Base-by-base conservation (phyloP, 148 eudicot genomes). In the Diospyros lotus region DNA sequence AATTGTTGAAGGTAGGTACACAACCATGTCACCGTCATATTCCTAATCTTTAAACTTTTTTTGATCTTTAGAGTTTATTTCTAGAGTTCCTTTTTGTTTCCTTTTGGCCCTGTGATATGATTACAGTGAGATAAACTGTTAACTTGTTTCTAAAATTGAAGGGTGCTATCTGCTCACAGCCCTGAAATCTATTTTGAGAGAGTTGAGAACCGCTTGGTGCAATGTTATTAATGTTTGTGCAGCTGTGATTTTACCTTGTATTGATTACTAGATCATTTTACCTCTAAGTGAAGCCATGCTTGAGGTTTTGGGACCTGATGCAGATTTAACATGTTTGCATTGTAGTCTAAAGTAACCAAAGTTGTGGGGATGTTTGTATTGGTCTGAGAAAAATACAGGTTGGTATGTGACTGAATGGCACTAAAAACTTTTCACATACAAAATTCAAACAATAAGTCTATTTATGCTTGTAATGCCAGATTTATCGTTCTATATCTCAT, bases 1-100 rank as follows among this genome's bases (percentile, higher is more conserved):
- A 58, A 76, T 71, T 48, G 69, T 66, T 60, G 86, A 82, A 85
- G 96, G 96, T 93, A 79, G 64, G 66, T 73, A 55, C 75, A 42
- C 59, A 66, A 58, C 69, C 69, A 74, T 65, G n/a, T 28, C n/a
- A 28, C 2, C 38, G 13, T 73, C 11, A 46, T 14, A 53, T 39
- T 70, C 54, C 28, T 9, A 63, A 46, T 61, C 60, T 60, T 28
- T 28, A 28, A 28, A 28, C 28, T 28, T 28, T 28, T 28, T 28
- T 28, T 28, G 28, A 28, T 28, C 28, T 28, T 28, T 28, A 28
- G 6, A 44, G 17, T 50, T 1, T 18, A 28, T 46, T 50, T 68
- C 6, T 4, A 6, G 12, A 8, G 38, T 62, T 38, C 2, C 10
- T 62, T 17, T 62, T 11, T 62, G 1, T 14, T 62, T 62, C 11